These are phyloP conservation scores for Penicillium sp. DNA, from an alignment of 2,329 filamentous ascomycete genomes.

Conservation along the genomic window DNA sequence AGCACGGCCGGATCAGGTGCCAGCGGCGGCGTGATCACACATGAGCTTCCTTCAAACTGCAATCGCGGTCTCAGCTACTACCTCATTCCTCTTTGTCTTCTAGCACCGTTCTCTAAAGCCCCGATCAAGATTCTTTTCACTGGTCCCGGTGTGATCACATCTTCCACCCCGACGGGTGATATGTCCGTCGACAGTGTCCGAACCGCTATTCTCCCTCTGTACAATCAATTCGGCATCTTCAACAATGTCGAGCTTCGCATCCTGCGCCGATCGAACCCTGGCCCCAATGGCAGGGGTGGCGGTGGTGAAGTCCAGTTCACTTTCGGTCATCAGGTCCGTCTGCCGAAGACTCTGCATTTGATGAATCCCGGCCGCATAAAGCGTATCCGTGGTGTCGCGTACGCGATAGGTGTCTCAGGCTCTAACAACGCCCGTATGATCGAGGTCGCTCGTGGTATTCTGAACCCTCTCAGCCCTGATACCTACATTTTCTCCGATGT, in stretches of 20 bases:
- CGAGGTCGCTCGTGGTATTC: slow-evolving; percentile 77
- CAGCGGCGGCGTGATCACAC: slow-evolving; percentile 70
- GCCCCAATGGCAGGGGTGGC: slow-evolving; percentile 71
- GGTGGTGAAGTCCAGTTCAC: slow-evolving; percentile 90
- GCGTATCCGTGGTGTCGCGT: slow-evolving; percentile 87
- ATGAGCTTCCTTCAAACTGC: slow-evolving; percentile 74
- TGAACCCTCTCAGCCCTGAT: slow-evolving; percentile 83
- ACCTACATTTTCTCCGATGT: slow-evolving; percentile 81
- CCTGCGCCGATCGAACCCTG: slow-evolving; percentile 73
- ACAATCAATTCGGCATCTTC: slow-evolving; percentile 84
- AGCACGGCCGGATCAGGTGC: slow-evolving; percentile 73
- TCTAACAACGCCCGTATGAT: slow-evolving; percentile 97
- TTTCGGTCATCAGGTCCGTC: slow-evolving; percentile 87
- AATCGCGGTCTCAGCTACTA: slow-evolving; percentile 86
- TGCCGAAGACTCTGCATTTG: slow-evolving; percentile 91
- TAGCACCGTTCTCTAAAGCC: slow-evolving; percentile 90
- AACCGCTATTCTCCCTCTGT: slow-evolving; percentile 86
- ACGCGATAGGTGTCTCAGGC: slow-evolving; percentile 85
- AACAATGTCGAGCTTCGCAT: slow-evolving; percentile 82
- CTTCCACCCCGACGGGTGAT: slow-evolving; percentile 77
- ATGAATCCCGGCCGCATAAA: slow-evolving; percentile 81
- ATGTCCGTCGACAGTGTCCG: slow-evolving; percentile 90
- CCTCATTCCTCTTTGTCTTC: slow-evolving; percentile 79
- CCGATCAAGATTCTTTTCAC: slow-evolving; percentile 87
- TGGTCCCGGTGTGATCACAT: slow-evolving; percentile 89